These are phyloP conservation scores for Pinus taeda DNA, from an alignment of 75 land plant species.

Conservation along the genomic window DNA sequence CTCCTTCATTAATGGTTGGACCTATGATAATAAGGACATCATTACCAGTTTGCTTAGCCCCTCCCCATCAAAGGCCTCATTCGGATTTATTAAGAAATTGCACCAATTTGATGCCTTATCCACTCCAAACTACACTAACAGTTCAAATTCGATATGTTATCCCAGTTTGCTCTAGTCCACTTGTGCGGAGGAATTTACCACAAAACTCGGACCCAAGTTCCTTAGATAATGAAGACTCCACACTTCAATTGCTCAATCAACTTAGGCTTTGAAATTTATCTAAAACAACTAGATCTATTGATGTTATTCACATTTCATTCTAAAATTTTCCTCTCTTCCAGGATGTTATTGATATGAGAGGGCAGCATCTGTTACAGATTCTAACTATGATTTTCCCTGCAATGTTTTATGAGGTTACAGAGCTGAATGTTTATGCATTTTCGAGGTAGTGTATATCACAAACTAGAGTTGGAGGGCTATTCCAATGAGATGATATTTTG, in stretches of 20 bases:
- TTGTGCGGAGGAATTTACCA: slow-evolving; percentile 7
- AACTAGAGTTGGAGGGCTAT: too few species aligned
- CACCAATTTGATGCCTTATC: background rate
- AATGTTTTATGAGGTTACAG: background rate
- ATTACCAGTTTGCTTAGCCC: slow-evolving; percentile 28
- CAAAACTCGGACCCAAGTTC: background rate
- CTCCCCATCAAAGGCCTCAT: slow-evolving; percentile 19
- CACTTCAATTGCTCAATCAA: background rate
- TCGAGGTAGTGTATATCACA: background rate
- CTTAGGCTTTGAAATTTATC: background rate
- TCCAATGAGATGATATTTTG: too few species aligned
- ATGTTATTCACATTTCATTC: too few species aligned
- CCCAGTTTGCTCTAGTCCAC: slow-evolving; percentile 57
- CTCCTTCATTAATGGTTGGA: background rate
- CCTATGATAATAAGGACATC: slow-evolving; percentile 19
- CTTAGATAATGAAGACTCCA: background rate
- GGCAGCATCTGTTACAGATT: background rate
- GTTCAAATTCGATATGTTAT: slow-evolving; percentile 46
- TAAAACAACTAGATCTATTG: background rate
- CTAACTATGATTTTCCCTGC: background rate
- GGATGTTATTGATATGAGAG: background rate
- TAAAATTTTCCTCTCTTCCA: too few species aligned
- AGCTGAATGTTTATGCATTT: background rate
- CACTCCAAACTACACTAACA: slow-evolving; percentile 33
- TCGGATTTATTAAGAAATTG: background rate